Evolutionary conservation across 768 basidiomycete genomes (phyloP), one percentile per base, ranked within the genome.

Genomic region (Boletus subparvulus): DNA sequence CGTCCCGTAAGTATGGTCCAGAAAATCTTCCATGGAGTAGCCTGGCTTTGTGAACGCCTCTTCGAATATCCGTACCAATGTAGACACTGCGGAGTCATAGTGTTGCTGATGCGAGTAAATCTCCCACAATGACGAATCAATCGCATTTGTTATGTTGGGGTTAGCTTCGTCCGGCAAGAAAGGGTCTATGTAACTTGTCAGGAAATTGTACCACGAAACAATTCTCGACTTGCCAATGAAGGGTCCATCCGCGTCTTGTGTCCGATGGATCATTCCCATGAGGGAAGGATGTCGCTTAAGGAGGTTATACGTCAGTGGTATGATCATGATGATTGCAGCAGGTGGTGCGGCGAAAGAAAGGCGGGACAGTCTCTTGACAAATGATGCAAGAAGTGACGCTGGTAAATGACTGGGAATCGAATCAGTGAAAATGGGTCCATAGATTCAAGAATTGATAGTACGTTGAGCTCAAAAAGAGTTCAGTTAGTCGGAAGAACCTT

Each of bases 31-130:
- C 84, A 97, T 83, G 14, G 84, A 77, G 72, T 94, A 98, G 36
- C 78, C 80, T 17, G 88, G 92, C 67, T 96, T 98, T n/a, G 93
- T 98, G 74, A 99, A 97, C 6, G 90, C 87, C 68, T 95, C 94
- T 13, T 80, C 80, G 63, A 97, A 92, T 52, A 99, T 87, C 66
- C 87, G 87, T 30, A 85, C 86, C 45, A 98, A 71, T 0, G 92
- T 92, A n/a, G 91, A 85, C n/a, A 96, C 88, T 1, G 85, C 82
- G 2, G 90, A 76, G 58, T 94, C 86, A 68, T 98, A 98, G 72
- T 99, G 96, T 24, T 78, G 72, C 56, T 81, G 77, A 57, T 95
- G 87, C 0, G 90, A 81, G 52, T 84, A 75, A 36, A 99, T 80
- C 73, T 99, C 96, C 97, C 97, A 98, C 14, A 97, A 72, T 10